Evolutionary conservation across 371 early-diverging fungal genomes (phyloP).

Genomic region (Smittium culicis): DNA sequence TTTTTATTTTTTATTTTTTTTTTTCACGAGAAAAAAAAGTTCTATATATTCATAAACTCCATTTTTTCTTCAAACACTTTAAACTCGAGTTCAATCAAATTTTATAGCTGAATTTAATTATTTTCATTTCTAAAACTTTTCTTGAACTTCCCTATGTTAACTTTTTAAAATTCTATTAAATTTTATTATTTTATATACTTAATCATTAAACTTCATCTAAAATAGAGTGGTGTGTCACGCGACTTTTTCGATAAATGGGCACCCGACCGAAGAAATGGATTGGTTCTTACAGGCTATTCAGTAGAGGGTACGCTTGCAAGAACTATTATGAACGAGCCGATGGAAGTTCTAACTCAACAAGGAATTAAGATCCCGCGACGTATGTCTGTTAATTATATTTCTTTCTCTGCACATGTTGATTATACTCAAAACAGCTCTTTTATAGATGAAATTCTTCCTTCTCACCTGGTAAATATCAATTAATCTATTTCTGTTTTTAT

Average conservation of each 20-base stretch:
- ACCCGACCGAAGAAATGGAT: conserved; percentile 85
- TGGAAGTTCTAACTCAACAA: conserved; percentile 73
- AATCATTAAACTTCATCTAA: no score
- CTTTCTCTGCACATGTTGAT: conserved; percentile 99
- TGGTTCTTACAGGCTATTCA: conserved; percentile 98
- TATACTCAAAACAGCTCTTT: conserved; percentile 97
- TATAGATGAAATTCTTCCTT: conserved; percentile 91
- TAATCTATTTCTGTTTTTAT: not conserved
- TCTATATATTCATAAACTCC: no score
- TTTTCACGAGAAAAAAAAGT: no score
- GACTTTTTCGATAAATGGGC: conserved; percentile 99
- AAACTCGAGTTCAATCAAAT: no score
- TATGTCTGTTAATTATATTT: conserved; percentile 93
- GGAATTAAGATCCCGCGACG: conserved; percentile 83
- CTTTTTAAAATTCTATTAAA: no score
- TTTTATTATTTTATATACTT: no score
- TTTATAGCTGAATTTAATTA: no score
- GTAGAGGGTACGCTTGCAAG: conserved; percentile 98
- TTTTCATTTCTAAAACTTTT: no score
- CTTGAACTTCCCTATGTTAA: no score
- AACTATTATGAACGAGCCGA: conserved; percentile 80
- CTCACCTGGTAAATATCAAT: conserved; percentile 59
- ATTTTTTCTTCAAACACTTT: no score
- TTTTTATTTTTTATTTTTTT: no score
- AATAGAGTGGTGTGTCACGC: conserved; percentile 85